Percentiles rank a stretch among this genome's conserved stretches.
phyloP scores from a whole-genome alignment of 345 rosid species.

The Boechera divaricarpa region DNA sequence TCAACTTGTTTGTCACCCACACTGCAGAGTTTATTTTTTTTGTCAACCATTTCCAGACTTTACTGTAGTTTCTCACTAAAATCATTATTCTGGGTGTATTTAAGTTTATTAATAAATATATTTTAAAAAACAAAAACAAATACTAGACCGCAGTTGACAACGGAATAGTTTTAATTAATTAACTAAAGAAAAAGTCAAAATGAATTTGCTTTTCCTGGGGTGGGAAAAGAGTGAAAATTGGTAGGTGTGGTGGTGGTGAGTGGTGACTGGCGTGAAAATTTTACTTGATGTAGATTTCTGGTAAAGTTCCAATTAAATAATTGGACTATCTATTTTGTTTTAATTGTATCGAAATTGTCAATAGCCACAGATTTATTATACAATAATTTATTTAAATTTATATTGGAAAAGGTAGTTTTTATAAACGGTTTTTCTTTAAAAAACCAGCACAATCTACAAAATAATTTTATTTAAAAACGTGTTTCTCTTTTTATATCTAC shows the following conservation, averaged over 20 bases:
- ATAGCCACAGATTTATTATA: too few species aligned
- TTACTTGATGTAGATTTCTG: conserved; percentile 1
- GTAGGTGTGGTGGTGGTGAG: conserved; percentile 32
- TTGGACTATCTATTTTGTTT: not conserved
- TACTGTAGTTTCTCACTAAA: not conserved
- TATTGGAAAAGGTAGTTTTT: too few species aligned
- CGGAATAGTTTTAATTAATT: not conserved
- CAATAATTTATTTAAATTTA: too few species aligned
- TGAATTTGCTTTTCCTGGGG: not conserved
- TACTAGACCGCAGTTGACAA: not conserved
- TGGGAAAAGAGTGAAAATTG: not conserved
- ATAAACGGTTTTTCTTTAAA: too few species aligned
- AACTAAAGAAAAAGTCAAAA: conserved; percentile 2
- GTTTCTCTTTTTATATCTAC: too few species aligned
- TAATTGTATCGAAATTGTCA: too few species aligned
- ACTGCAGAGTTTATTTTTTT: not conserved
- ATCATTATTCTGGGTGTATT: not conserved
- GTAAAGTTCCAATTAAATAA: not conserved
- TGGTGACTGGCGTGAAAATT: not conserved
- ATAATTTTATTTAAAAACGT: too few species aligned
- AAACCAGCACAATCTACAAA: too few species aligned
- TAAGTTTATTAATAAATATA: too few species aligned
- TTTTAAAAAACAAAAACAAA: too few species aligned
- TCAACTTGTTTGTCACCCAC: not conserved
- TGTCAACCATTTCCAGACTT: not conserved